phyloP scores from a whole-genome alignment of 2,329 filamentous ascomycete genomes.

The Sporothrix inflata region DNA sequence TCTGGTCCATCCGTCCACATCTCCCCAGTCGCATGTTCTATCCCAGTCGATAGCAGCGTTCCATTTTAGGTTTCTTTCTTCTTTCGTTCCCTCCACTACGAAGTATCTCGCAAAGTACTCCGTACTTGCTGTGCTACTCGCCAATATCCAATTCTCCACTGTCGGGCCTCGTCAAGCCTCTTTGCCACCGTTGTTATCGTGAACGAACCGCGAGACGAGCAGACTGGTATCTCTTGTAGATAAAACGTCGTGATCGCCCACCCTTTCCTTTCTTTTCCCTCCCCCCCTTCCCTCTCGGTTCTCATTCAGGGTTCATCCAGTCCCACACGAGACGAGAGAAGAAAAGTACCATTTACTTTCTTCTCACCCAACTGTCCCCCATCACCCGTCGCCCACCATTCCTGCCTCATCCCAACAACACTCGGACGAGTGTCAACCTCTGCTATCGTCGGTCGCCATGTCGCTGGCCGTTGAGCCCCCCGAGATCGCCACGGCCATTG shows the following conservation, averaged over 20 bases:
- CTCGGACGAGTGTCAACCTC: conserved; percentile 27
- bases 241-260: background rate
- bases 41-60: conserved; percentile 10
- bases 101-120: background rate
- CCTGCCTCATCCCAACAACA: conserved; percentile 5
- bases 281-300: conserved; percentile 20
- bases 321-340: conserved; percentile 24
- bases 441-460: background rate
- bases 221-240: background rate
- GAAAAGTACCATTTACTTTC: background rate
- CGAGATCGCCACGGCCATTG: conserved; percentile 1
- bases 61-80: background rate
- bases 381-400: conserved; percentile 4
- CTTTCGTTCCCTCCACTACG: background rate
- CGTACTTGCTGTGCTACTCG: background rate
- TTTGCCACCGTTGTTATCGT: background rate
- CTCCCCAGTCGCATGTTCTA: background rate
- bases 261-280: background rate
- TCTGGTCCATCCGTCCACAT: background rate
- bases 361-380: background rate
- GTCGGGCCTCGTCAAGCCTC: background rate
- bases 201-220: background rate
- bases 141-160: background rate
- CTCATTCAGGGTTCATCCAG: conserved; percentile 20
- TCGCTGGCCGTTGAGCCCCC: conserved; percentile 18